Conservation (phyloP, 148 eudicot species). For the Polygonum aviculare region DNA sequence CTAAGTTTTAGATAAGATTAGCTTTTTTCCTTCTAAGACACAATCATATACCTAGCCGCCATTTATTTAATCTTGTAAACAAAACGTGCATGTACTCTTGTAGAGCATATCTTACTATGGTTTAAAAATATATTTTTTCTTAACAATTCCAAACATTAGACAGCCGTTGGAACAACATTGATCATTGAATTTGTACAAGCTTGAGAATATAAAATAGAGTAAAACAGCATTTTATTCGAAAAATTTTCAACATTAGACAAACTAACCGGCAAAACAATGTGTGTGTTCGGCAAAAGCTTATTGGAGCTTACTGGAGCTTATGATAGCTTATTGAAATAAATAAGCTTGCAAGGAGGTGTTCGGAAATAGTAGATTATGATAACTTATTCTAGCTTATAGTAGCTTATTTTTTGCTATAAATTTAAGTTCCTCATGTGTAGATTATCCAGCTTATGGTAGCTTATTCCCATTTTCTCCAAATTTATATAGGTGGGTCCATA, state of each 20-base stretch:
- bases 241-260: background rate
- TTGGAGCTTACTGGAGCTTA: too few relatives aligned
- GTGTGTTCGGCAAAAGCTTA: too few relatives aligned
- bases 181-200: background rate
- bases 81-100: background rate
- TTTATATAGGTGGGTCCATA: too few relatives aligned
- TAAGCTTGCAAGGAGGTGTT: too few relatives aligned
- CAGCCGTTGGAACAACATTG: conserved; percentile 1
- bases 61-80: background rate
- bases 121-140: background rate
- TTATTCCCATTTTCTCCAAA: too few relatives aligned
- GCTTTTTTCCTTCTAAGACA: background rate
- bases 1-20: background rate
- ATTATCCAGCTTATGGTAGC: too few relatives aligned
- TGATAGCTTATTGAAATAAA: too few relatives aligned
- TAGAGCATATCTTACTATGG: background rate
- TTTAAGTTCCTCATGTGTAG: too few relatives aligned
- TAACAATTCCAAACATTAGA: conserved; percentile 1
- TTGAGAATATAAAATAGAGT: background rate
- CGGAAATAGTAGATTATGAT: too few relatives aligned
- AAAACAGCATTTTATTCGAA: background rate
- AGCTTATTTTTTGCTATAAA: too few relatives aligned
- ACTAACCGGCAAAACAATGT: background rate
- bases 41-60: background rate
- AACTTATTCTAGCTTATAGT: too few relatives aligned